Base-by-base conservation (phyloP, 176 grass and related monocot species). In the Rhipidocladum racemiflorum region DNA sequence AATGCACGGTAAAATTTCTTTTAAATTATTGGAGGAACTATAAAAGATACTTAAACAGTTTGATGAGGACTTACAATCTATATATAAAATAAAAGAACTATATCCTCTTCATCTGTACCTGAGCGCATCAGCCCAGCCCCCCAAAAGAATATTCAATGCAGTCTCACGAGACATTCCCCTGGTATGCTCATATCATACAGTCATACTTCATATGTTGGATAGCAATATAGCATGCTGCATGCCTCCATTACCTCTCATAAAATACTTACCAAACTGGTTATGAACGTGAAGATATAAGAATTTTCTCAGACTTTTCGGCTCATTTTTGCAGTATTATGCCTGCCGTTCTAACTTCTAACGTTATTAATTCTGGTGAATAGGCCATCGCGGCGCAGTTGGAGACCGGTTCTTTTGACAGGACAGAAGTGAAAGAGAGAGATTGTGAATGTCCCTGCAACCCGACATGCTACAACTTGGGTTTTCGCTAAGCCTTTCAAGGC, bases 381-480 rank as follows among this genome's bases (percentile, higher is more conserved):
- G 87, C 83, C 61, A 89, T 94, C 23, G 90, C 90, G 49, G 81
- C n/a, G 86, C 94, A 45, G 90, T 97, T 15, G 94, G 94, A 77
- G 88, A 94, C 62, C 92, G 94, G 92, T 97, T 89, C 71, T 92
- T 97, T 51, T 44, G 81, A 83, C 36, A 82, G 90, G 35, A 88
- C 81, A 61, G 74, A 85, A 86, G 79, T 90, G 42, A 94, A 94
- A 21, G 85, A 92, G 62, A 81, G 94, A 42, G 94, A 97, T 29
- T 97, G 92, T 21, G 64, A 93, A 27, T 92, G 91, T 57, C 94
- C 92, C 15, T 94, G 92, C 83, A 94, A 97, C 69, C 87, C 85
- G 6, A 97, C 86, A 4, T 97, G 94, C 43, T 71, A 91, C 43
- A 92, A 94, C 93, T 43, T 97, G 75, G 84, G 84, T 80, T n/a